phyloP scores from a whole-genome alignment of 257 asterid genomes.

The Nicotiana attenuata region DNA sequence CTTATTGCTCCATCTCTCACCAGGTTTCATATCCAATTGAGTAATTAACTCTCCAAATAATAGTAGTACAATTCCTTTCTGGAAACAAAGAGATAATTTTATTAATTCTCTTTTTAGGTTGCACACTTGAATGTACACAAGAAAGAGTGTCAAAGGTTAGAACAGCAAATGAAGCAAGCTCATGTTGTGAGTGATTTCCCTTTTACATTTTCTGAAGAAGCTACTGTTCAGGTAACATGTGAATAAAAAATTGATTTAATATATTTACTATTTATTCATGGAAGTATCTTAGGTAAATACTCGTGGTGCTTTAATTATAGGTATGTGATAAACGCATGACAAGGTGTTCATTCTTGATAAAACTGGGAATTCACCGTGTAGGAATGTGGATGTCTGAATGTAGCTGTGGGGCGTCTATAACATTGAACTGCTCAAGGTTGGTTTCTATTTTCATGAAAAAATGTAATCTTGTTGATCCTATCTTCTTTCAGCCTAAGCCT shows the following conservation, averaged over 20 bases:
- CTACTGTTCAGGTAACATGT: constrained; percentile 35
- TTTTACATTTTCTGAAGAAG: constrained; percentile 52
- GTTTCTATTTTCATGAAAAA: not conserved
- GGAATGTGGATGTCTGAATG: constrained; percentile 93
- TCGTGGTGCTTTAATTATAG: constrained; percentile 16
- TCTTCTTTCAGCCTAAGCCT: not conserved
- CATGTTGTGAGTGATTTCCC: constrained; percentile 55
- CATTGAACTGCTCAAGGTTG: constrained; percentile 33
- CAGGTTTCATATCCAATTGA: constrained; percentile 36
- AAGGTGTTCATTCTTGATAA: constrained; percentile 54
- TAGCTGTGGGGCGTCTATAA: constrained; percentile 41
- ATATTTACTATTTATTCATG: not conserved
- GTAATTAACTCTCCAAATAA: not conserved
- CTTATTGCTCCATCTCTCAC: constrained; percentile 86
- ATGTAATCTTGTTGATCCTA: not conserved
- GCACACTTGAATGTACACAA: constrained; percentile 67
- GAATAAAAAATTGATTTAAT: not conserved
- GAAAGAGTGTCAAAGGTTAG: constrained; percentile 68
- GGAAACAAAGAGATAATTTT: not conserved
- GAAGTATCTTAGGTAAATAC: constrained; percentile 1
- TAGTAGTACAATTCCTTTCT: not conserved
- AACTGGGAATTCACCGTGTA: constrained; percentile 45
- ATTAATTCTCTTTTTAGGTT: constrained; percentile 29
- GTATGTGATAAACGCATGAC: constrained; percentile 29
- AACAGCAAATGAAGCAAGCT: constrained; percentile 59